These are phyloP conservation scores for Curvularia sp. DNA, from an alignment of 2,329 filamentous ascomycete genomes.

Conservation along the genomic window DNA sequence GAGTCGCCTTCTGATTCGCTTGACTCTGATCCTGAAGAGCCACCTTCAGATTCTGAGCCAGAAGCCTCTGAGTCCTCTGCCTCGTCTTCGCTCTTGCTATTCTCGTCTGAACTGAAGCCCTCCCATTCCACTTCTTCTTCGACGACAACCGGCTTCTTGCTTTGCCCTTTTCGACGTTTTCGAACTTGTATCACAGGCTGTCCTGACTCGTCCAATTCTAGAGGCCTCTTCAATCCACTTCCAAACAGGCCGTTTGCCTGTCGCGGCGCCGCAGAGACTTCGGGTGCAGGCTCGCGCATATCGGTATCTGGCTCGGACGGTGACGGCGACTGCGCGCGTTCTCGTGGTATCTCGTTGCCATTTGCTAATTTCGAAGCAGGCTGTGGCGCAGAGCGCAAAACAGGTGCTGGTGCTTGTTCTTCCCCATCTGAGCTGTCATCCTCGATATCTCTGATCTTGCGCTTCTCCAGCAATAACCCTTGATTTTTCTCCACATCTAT, in stretches of 20 bases:
- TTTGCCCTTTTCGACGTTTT: conserved; percentile 68
- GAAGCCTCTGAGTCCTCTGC: conserved; percentile 26
- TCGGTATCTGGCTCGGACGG: conserved; percentile 26
- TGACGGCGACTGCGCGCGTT: conserved; percentile 30
- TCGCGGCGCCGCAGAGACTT: conserved; percentile 8
- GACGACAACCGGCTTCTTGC: conserved; percentile 40
- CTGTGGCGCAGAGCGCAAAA: conserved; percentile 2
- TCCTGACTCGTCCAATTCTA: conserved; percentile 80
- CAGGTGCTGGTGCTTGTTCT: conserved; percentile 1
- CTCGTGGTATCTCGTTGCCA: conserved; percentile 2
- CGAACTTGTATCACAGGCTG: conserved; percentile 83
- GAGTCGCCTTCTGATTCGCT: conserved; percentile 29
- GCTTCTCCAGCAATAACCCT: conserved; percentile 61
- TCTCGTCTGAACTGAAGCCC: conserved; percentile 64
- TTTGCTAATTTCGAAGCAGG: conserved; percentile 4
- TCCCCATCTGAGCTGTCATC: conserved; percentile 43
- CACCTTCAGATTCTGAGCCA: conserved; percentile 22
- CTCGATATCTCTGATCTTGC: conserved; percentile 31
- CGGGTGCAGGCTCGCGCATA: conserved; percentile 3
- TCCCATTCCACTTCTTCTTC: conserved; percentile 64
- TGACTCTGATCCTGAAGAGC: conserved; percentile 25
- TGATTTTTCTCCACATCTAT: conserved; percentile 62
- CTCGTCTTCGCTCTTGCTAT: conserved; percentile 30
- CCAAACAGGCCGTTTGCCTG: conserved; percentile 58
- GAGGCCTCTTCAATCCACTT: conserved; percentile 83